Evolutionary conservation across 352 stramenopile species (phyloP).

Genomic region (Pilasporangium apinafurcum): DNA sequence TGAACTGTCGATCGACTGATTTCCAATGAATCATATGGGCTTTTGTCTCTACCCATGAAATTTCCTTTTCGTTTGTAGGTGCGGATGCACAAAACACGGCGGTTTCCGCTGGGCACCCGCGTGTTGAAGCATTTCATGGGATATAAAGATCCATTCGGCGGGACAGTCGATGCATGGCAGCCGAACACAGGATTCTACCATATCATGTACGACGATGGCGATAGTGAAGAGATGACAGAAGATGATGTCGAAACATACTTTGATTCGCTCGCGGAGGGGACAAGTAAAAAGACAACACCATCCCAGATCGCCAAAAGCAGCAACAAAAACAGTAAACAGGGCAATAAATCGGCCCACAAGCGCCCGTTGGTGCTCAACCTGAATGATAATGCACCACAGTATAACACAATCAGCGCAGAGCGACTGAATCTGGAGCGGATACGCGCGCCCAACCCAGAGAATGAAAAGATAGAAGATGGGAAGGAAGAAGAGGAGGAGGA

Average conservation of each 20-base stretch:
- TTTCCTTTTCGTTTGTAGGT: conserved; percentile 24
- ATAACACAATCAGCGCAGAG: conserved; percentile 1
- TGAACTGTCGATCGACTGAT: no score
- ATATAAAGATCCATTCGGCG: conserved; percentile 47
- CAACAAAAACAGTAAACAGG: conserved; percentile 12
- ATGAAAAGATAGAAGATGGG: conserved; percentile 8
- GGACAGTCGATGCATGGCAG: conserved; percentile 50
- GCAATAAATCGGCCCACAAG: background rate
- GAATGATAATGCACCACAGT: conserved; percentile 32
- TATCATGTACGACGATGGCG: conserved; percentile 70
- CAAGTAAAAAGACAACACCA: background rate
- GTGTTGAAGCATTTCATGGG: conserved; percentile 66
- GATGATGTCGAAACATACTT: conserved; percentile 48
- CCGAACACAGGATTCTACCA: conserved; percentile 57
- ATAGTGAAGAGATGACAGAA: conserved; percentile 81
- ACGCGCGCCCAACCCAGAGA: conserved; percentile 11
- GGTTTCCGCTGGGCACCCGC: conserved; percentile 54
- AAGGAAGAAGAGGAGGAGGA: conserved; percentile 13
- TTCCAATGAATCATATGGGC: no score
- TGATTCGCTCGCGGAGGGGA: conserved; percentile 4
- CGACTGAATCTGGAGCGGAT: conserved; percentile 9
- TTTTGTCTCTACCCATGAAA: no score
- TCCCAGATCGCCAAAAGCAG: conserved; percentile 9
- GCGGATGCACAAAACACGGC: conserved; percentile 36
- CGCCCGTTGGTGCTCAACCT: conserved; percentile 25